These are phyloP conservation scores for Ophiocordyceps camponoti-rufipedis DNA, from an alignment of 2,329 filamentous ascomycete species.

Conservation along the genomic window DNA sequence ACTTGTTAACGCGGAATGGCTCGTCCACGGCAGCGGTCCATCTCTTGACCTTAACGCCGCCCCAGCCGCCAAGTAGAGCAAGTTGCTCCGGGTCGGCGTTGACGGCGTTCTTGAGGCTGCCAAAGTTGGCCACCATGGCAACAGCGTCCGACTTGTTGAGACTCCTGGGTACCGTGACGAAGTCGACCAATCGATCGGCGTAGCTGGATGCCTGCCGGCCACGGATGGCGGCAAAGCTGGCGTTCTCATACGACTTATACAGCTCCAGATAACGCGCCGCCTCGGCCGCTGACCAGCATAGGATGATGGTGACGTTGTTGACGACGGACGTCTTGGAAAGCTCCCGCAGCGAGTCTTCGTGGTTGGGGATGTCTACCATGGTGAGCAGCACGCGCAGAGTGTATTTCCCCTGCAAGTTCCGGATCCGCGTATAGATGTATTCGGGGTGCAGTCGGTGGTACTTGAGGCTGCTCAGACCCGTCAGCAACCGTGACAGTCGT, in stretches of 20 bases:
- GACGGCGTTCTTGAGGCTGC: constrained; percentile 68
- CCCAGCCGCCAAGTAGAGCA: constrained; percentile 75
- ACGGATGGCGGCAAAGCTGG: constrained; percentile 60
- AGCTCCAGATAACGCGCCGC: constrained; percentile 86
- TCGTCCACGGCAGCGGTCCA: constrained; percentile 73
- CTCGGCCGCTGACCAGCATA: constrained; percentile 90
- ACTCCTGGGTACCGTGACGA: constrained; percentile 74
- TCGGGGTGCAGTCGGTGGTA: constrained; percentile 95
- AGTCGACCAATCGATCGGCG: constrained; percentile 74
- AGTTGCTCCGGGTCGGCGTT: constrained; percentile 81
- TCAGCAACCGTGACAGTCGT: neutral
- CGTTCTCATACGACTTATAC: constrained; percentile 88
- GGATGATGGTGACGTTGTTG: constrained; percentile 79
- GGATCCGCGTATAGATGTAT: constrained; percentile 91
- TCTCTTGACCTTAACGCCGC: constrained; percentile 78
- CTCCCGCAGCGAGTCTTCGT: constrained; percentile 78
- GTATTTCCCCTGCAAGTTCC: constrained; percentile 68
- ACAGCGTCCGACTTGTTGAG: constrained; percentile 94
- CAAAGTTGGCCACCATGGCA: constrained; percentile 78
- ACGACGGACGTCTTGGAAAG: constrained; percentile 82
- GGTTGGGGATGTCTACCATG: constrained; percentile 90
- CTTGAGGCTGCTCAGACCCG: constrained; percentile 45
- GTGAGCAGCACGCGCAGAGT: constrained; percentile 69
- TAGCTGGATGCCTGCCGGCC: constrained; percentile 74
- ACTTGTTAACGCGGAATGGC: constrained; percentile 61